Conservation (phyloP, 1,139 yeast species). For the Saccharomyces pastorianus region DNA sequence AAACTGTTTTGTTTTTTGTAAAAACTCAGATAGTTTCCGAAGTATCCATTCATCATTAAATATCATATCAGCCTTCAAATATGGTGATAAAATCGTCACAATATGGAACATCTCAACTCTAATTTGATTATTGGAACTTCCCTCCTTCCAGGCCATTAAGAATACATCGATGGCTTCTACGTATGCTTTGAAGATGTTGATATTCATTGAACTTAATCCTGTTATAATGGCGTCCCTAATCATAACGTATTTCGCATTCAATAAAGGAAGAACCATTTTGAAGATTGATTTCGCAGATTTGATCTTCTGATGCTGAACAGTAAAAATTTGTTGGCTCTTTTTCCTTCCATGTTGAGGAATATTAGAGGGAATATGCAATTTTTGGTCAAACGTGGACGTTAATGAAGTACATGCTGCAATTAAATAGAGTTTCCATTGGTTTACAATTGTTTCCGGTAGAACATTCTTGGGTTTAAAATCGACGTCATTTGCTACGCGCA, state of each 20-base stretch:
- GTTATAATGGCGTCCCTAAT: slow-evolving; percentile 79
- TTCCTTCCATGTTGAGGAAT: slow-evolving; percentile 37
- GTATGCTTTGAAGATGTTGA: slow-evolving; percentile 77
- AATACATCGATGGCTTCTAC: slow-evolving; percentile 71
- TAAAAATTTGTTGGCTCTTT: slow-evolving; percentile 64
- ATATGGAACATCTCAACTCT: slow-evolving; percentile 76
- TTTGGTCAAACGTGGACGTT: slow-evolving; percentile 84
- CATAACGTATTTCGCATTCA: slow-evolving; percentile 53
- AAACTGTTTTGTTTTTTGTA: slow-evolving; percentile 59
- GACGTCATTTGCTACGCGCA: slow-evolving; percentile 49
- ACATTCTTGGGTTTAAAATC: slow-evolving; percentile 31
- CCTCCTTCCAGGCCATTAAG: slow-evolving; percentile 52
- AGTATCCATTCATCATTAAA: slow-evolving; percentile 65
- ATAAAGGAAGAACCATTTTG: too few relatives aligned
- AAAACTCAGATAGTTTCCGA: slow-evolving; percentile 51
- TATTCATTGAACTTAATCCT: slow-evolving; percentile 83
- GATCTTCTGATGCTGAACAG: slow-evolving; percentile 82
- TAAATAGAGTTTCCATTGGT: slow-evolving; percentile 82
- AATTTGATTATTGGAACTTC: slow-evolving; percentile 35
- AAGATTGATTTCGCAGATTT: slow-evolving; percentile 60
- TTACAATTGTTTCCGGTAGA: slow-evolving; percentile 68
- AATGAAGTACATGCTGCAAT: slow-evolving; percentile 89
- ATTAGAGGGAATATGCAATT: slow-evolving; percentile 48
- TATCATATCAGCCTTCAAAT: slow-evolving; percentile 44
- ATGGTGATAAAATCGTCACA: slow-evolving; percentile 61